Evolutionary conservation across 345 rosid species (phyloP).

Genomic region (Eutrema yunnanense): DNA sequence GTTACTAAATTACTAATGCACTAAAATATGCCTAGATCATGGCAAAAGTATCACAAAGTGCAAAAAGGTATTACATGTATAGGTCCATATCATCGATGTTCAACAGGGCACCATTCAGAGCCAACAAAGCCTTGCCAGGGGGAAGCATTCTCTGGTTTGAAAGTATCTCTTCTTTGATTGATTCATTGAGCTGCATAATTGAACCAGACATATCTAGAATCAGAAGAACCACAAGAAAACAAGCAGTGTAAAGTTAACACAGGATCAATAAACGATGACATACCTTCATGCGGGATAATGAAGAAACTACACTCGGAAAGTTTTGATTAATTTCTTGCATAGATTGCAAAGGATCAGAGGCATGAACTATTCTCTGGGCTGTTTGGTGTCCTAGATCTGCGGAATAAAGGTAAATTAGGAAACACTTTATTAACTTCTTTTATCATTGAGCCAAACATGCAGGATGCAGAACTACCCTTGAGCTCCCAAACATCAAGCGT

Average conservation of each 20-base stretch:
- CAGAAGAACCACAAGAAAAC: constrained; percentile 2
- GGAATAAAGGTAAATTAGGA: constrained; percentile 23
- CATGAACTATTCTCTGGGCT: constrained; percentile 91
- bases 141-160: constrained; percentile 93
- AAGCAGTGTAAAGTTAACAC: not conserved
- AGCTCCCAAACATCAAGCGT: constrained; percentile 98
- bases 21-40: not conserved
- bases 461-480: constrained; percentile 51
- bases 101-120: constrained; percentile 94
- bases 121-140: constrained; percentile 94
- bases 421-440: not conserved
- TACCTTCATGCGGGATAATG: constrained; percentile 98
- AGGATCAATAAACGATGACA: constrained; percentile 4
- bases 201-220: constrained; percentile 7
- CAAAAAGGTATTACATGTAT: constrained; percentile 55
- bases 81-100: constrained; percentile 95
- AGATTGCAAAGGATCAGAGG: constrained; percentile 88
- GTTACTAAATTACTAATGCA: not conserved
- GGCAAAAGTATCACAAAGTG: constrained; percentile 6
- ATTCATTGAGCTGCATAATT: constrained; percentile 64
- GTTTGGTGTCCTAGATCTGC: constrained; percentile 99
- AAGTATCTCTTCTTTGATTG: constrained; percentile 90
- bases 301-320: constrained; percentile 93
- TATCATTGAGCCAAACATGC: constrained; percentile 5
- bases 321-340: constrained; percentile 98